A percentile compares a stretch with the other conserved stretches of the same genome.
These are phyloP conservation scores for Anisodus acutangulus DNA, from an alignment of 257 asterid species.

Conservation along the genomic window DNA sequence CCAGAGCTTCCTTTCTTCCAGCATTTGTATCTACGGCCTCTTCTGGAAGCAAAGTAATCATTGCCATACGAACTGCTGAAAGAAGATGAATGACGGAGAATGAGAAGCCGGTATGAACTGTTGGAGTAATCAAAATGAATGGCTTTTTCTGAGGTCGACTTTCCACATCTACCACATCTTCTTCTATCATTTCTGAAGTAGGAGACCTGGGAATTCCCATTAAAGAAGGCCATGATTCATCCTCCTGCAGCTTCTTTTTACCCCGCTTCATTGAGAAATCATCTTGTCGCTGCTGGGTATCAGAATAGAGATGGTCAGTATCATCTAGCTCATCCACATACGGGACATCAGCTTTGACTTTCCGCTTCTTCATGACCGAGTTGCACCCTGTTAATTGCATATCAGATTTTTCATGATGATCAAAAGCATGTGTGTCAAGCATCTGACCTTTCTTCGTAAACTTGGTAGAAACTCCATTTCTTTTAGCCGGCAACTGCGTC, in stretches of 20 bases:
- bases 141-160: conserved; percentile 74
- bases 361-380: conserved; percentile 70
- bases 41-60: conserved; percentile 77
- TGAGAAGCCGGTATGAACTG: conserved; percentile 86
- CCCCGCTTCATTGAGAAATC: conserved; percentile 69
- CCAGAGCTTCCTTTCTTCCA: conserved; percentile 38
- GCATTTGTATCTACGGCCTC: conserved; percentile 54
- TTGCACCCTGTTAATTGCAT: conserved; percentile 68
- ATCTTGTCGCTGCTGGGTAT: conserved; percentile 55
- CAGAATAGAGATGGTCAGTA: conserved; percentile 51
- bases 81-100: conserved; percentile 97
- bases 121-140: conserved; percentile 77
- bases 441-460: conserved; percentile 69
- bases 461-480: conserved; percentile 60
- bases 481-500: conserved; percentile 53
- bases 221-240: conserved; percentile 48
- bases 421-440: conserved; percentile 50
- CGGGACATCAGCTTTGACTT: conserved; percentile 59
- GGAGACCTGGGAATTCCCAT: conserved; percentile 63
- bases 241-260: conserved; percentile 59
- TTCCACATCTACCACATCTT: conserved; percentile 65
- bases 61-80: conserved; percentile 86
- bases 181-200: conserved; percentile 47
- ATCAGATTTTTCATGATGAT: conserved; percentile 61
- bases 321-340: conserved; percentile 54